Conservation (phyloP, 2,329 filamentous ascomycete species). For the Cytospora mali region DNA sequence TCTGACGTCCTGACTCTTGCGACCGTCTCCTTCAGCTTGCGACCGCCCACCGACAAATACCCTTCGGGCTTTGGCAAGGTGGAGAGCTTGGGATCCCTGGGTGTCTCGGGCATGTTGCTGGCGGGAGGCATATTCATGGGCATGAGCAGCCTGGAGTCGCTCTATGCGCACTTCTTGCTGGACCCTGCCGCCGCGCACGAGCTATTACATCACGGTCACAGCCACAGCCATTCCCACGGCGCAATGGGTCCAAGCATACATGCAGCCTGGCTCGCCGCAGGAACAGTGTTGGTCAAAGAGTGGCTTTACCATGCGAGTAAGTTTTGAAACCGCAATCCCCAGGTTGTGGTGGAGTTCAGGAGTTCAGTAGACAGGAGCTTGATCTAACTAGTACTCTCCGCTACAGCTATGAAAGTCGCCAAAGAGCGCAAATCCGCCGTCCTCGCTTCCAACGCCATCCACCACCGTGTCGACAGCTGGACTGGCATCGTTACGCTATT, state of each 20-base stretch:
- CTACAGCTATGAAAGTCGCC: slow-evolving; percentile 87
- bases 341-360: not conserved
- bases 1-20: slow-evolving; percentile 93
- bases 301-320: slow-evolving; percentile 96
- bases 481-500: slow-evolving; percentile 91
- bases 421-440: slow-evolving; percentile 93
- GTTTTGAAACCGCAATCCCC: slow-evolving; percentile 40
- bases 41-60: slow-evolving; percentile 79
- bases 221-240: slow-evolving; percentile 61
- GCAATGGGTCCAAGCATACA: slow-evolving; percentile 80
- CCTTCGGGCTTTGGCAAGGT: slow-evolving; percentile 95
- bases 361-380: not conserved
- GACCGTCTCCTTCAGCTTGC: slow-evolving; percentile 91
- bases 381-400: slow-evolving; percentile 25
- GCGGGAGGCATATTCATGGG: slow-evolving; percentile 92
- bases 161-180: slow-evolving; percentile 74
- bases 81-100: slow-evolving; percentile 92
- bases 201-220: slow-evolving; percentile 61
- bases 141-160: slow-evolving; percentile 69
- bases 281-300: slow-evolving; percentile 90
- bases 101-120: slow-evolving; percentile 88
- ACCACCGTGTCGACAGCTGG: slow-evolving; percentile 93
- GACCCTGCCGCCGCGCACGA: slow-evolving; percentile 60
- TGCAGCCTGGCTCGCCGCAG: slow-evolving; percentile 90
- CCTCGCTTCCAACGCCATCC: slow-evolving; percentile 91